These are phyloP conservation scores for Auriscalpium vulgare DNA, from an alignment of 768 basidiomycete genomes.

Conservation along the genomic window DNA sequence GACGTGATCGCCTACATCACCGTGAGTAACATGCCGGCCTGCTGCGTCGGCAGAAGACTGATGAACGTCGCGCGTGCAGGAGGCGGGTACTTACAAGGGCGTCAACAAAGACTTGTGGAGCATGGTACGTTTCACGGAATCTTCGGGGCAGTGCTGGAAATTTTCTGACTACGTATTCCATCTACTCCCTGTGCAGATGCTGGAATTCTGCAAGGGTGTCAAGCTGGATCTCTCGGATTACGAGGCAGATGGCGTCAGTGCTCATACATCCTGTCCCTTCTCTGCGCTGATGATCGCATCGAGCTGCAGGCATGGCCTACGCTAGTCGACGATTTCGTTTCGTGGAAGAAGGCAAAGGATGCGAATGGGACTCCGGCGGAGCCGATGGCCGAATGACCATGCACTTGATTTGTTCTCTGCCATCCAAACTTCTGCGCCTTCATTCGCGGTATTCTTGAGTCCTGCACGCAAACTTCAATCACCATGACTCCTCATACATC, in stretches of 20 bases:
- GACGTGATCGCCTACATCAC: conserved; percentile 60
- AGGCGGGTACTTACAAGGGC: conserved; percentile 58
- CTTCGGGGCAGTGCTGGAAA: neutral
- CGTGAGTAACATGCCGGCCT: conserved; percentile 29
- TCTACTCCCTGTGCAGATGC: conserved; percentile 38
- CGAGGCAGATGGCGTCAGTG: conserved; percentile 62
- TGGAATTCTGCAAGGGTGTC: conserved; percentile 67
- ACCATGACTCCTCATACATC: too few species aligned
- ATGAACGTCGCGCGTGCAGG: conserved; percentile 17
- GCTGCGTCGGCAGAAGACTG: neutral
- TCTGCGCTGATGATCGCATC: neutral
- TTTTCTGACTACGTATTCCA: neutral
- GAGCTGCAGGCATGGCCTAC: conserved; percentile 69
- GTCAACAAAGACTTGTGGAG: conserved; percentile 82
- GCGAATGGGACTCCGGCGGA: neutral
- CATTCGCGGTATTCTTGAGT: too few species aligned
- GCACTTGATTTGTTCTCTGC: too few species aligned
- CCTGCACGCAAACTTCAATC: too few species aligned
- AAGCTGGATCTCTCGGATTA: conserved; percentile 55
- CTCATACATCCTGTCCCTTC: neutral
- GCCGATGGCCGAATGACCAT: too few species aligned
- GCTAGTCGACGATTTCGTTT: conserved; percentile 70
- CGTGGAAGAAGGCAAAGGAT: conserved; percentile 44
- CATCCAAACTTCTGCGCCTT: too few species aligned
- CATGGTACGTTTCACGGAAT: conserved; percentile 45